Percentiles rank a stretch among this genome's conserved stretches.
phyloP scores from a whole-genome alignment of 2,329 filamentous ascomycete species.

The Periconia sp. region DNA sequence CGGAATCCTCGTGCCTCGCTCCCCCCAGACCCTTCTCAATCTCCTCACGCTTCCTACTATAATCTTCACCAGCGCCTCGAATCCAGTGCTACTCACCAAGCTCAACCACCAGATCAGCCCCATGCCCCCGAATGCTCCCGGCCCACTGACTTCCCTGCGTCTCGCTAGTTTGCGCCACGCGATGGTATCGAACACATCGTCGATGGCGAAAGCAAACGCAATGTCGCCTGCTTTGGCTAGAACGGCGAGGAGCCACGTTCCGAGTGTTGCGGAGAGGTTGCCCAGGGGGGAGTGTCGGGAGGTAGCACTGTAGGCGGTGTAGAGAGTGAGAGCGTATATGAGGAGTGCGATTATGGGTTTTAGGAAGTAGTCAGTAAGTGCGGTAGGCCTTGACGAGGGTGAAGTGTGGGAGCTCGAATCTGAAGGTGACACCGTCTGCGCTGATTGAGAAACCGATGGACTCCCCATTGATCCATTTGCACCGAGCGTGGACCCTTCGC shows the following conservation, averaged over 20 bases:
- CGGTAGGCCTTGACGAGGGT: too few relatives aligned
- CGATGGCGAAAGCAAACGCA: constrained; percentile 18
- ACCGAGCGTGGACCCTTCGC: too few relatives aligned
- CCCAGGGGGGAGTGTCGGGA: constrained; percentile 2
- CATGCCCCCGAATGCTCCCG: constrained; percentile 4
- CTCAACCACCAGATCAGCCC: constrained; percentile 17
- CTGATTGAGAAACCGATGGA: too few relatives aligned
- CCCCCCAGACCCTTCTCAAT: neutral
- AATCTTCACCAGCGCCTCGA: constrained; percentile 11
- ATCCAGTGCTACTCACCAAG: constrained; percentile 14
- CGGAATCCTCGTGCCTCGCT: neutral
- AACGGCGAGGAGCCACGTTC: constrained; percentile 21
- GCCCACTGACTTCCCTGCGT: neutral
- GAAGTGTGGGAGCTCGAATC: too few relatives aligned
- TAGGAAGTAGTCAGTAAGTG: constrained; percentile 6
- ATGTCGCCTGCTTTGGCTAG: constrained; percentile 24
- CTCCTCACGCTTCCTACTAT: constrained; percentile 3
- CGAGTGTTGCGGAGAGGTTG: neutral
- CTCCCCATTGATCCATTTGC: too few relatives aligned
- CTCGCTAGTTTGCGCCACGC: constrained; percentile 18
- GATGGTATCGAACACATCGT: constrained; percentile 18
- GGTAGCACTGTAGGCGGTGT: neutral
- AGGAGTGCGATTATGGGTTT: constrained; percentile 8
- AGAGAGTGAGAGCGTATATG: constrained; percentile 12
- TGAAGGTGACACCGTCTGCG: too few relatives aligned